These are phyloP conservation scores for Sclerotinia sclerotiorum DNA, from an alignment of 2,329 filamentous ascomycete species.

Conservation along the genomic window DNA sequence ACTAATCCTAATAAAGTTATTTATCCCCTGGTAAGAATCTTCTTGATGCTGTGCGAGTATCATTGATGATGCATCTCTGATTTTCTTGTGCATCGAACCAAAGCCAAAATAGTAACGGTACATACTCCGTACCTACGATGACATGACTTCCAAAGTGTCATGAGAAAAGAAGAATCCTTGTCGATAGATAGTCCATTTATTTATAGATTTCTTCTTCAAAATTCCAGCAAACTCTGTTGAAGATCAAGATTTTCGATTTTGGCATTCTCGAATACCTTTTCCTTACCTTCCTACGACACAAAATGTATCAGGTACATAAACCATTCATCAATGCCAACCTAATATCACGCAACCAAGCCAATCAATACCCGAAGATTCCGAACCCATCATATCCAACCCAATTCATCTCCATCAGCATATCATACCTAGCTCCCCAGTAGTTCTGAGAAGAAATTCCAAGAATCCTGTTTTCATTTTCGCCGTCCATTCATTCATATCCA, in stretches of 20 bases:
- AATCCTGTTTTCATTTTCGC: constrained; percentile 6
- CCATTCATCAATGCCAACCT: neutral
- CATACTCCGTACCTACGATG: no score
- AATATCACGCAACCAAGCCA: neutral
- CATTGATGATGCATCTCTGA: neutral
- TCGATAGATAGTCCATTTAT: neutral
- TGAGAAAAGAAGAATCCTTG: no score
- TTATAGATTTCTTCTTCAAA: neutral
- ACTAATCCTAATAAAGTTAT: neutral
- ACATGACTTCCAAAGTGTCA: neutral
- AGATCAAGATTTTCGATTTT: neutral
- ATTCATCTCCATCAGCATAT: neutral
- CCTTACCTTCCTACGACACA: neutral
- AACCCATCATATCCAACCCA: neutral
- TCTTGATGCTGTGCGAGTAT: neutral
- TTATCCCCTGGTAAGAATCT: neutral
- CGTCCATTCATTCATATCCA: neutral
- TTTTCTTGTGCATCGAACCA: constrained; percentile 3
- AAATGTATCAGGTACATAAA: neutral
- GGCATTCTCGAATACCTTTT: neutral
- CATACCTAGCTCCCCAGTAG: no score
- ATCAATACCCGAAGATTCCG: neutral
- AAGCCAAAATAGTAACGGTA: neutral
- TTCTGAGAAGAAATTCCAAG: no score
- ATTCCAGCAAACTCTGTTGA: neutral